Evolutionary conservation across 2,329 filamentous ascomycete species (phyloP).

Genomic region (Rhynchosporium agropyri): DNA sequence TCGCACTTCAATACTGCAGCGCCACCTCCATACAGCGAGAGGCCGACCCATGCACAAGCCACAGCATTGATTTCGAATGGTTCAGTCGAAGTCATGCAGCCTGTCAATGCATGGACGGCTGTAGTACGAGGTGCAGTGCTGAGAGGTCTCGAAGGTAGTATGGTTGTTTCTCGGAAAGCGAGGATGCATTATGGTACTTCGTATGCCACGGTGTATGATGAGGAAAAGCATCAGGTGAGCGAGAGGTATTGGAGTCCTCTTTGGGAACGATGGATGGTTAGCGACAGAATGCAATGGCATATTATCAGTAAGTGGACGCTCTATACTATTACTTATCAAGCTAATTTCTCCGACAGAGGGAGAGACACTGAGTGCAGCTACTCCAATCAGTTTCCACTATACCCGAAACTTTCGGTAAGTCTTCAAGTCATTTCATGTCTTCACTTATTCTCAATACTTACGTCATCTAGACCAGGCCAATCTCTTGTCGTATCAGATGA

Average conservation of each 20-base stretch:
- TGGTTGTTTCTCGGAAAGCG: conserved; percentile 74
- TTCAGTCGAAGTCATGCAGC: conserved; percentile 79
- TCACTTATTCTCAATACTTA: conserved; percentile 5
- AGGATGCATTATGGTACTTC: conserved; percentile 76
- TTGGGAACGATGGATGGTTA: conserved; percentile 84
- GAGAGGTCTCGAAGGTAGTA: conserved; percentile 74
- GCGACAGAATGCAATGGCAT: conserved; percentile 84
- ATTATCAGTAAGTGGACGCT: conserved; percentile 58
- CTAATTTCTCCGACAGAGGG: conserved; percentile 51
- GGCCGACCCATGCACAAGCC: conserved; percentile 65
- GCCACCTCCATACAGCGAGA: conserved; percentile 64
- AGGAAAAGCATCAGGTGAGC: conserved; percentile 69
- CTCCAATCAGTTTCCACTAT: conserved; percentile 81
- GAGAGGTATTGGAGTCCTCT: conserved; percentile 80
- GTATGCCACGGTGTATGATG: conserved; percentile 80
- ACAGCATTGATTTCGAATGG: conserved; percentile 52
- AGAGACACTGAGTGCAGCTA: conserved; percentile 72
- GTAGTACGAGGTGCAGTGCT: conserved; percentile 78
- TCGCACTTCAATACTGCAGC: conserved; percentile 60
- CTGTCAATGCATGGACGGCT: conserved; percentile 79
- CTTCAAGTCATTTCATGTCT: background rate
- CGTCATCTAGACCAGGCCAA: conserved; percentile 62
- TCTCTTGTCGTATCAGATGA: conserved; percentile 76
- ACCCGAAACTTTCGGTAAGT: conserved; percentile 69
- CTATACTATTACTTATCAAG: background rate